These are phyloP conservation scores for Amanita brunnescens DNA, from an alignment of 768 basidiomycete species.

Conservation along the genomic window DNA sequence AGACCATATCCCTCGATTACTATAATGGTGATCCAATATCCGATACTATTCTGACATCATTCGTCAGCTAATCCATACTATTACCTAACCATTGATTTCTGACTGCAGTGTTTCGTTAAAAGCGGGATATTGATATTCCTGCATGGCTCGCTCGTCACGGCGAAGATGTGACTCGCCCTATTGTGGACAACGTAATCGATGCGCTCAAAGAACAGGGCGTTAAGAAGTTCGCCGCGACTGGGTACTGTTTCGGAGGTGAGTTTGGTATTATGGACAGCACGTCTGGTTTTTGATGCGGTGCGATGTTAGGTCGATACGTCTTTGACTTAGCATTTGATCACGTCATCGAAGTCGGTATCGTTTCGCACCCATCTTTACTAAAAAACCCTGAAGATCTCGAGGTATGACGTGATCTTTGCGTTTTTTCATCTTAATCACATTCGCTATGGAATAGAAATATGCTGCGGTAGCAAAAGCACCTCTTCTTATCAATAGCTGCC, in stretches of 20 bases:
- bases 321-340: slow-evolving; percentile 58
- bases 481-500: slow-evolving; percentile 62
- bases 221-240: slow-evolving; percentile 47
- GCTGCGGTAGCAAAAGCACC: slow-evolving; percentile 36
- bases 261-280: background rate
- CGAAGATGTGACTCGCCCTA: slow-evolving; percentile 31
- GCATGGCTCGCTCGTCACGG: slow-evolving; percentile 39
- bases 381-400: slow-evolving; percentile 52
- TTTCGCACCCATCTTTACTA: slow-evolving; percentile 58
- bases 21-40: slow-evolving; percentile 34
- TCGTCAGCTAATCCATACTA: background rate
- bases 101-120: background rate
- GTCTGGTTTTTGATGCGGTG: too few relatives aligned
- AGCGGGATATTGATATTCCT: slow-evolving; percentile 27
- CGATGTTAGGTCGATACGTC: slow-evolving; percentile 37
- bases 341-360: slow-evolving; percentile 36
- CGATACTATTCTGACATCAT: slow-evolving; percentile 24
- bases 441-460: slow-evolving; percentile 33
- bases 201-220: slow-evolving; percentile 54
- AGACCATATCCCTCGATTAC: slow-evolving; percentile 33
- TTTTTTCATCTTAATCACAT: background rate
- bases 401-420: slow-evolving; percentile 21
- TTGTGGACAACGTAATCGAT: slow-evolving; percentile 45
- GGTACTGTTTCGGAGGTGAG: slow-evolving; percentile 65
- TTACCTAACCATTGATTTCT: background rate